phyloP scores from a whole-genome alignment of 805 yeast species.

The Candida boleticola region DNA sequence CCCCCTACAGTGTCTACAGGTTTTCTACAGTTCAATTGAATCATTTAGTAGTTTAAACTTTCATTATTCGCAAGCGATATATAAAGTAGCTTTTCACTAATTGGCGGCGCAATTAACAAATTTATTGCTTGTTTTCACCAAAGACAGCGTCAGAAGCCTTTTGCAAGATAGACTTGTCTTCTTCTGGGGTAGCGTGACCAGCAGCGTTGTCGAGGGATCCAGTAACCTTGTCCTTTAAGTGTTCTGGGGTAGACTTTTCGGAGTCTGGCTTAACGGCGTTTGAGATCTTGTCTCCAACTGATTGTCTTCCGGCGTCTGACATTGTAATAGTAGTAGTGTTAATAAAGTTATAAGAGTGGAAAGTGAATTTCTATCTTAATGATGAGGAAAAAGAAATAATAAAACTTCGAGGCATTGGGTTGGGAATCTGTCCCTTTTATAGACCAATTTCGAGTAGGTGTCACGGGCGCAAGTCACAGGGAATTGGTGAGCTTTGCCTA shows the following conservation, averaged over 20 bases:
- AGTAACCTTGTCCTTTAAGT: conserved; percentile 36
- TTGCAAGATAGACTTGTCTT: conserved; percentile 40
- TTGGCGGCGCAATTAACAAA: too few species aligned
- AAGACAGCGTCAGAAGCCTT: conserved; percentile 45
- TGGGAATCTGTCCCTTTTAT: not conserved
- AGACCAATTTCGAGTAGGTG: not conserved
- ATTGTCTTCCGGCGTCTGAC: conserved; percentile 46
- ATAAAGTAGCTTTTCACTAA: too few species aligned
- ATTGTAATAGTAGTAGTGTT: conserved; percentile 14
- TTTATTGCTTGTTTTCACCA: conserved; percentile 21
- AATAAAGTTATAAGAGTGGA: not conserved
- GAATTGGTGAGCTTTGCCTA: too few species aligned
- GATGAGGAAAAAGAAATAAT: not conserved
- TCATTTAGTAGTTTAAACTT: too few species aligned
- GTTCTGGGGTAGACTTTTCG: conserved; percentile 37
- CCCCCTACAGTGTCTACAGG: too few species aligned
- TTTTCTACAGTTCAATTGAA: too few species aligned
- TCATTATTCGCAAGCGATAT: too few species aligned
- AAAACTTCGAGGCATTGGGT: not conserved
- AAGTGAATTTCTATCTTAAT: not conserved
- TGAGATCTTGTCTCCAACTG: conserved; percentile 35
- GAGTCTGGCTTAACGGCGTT: conserved; percentile 42
- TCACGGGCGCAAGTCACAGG: not conserved
- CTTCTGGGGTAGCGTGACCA: conserved; percentile 33
- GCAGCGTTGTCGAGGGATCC: conserved; percentile 34